Evolutionary conservation across 2,329 filamentous ascomycete genomes (phyloP).

Genomic region (Sclerotinia spermophila): DNA sequence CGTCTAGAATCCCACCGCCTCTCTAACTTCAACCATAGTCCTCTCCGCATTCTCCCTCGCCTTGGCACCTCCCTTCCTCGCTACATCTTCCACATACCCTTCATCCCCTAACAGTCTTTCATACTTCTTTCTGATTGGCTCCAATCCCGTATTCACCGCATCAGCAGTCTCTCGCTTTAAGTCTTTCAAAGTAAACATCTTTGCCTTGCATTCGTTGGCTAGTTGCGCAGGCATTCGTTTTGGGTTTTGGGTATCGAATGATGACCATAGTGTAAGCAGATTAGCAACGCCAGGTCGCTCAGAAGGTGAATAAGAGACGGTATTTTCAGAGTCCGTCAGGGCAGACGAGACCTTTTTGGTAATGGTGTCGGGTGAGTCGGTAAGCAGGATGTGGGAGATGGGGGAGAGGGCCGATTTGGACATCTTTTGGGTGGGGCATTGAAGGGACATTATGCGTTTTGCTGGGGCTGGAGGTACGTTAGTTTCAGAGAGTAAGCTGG

Average conservation of each 20-base stretch:
- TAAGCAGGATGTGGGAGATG: slow-evolving; percentile 78
- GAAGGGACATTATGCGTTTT: slow-evolving; percentile 86
- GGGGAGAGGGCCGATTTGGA: slow-evolving; percentile 77
- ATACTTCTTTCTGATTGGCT: slow-evolving; percentile 55
- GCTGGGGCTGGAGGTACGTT: slow-evolving; percentile 47
- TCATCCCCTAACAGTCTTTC: slow-evolving; percentile 46
- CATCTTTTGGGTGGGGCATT: slow-evolving; percentile 79
- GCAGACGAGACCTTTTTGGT: slow-evolving; percentile 66
- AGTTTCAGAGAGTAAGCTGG: background rate
- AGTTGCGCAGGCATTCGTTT: slow-evolving; percentile 42
- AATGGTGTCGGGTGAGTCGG: slow-evolving; percentile 63
- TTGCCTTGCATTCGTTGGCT: slow-evolving; percentile 40
- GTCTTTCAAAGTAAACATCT: slow-evolving; percentile 46
- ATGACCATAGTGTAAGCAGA: slow-evolving; percentile 73
- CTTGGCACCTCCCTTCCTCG: slow-evolving; percentile 54
- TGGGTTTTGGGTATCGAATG: slow-evolving; percentile 51
- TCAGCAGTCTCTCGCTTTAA: slow-evolving; percentile 64
- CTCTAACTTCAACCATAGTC: slow-evolving; percentile 46
- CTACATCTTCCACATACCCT: slow-evolving; percentile 55
- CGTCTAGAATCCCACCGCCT: slow-evolving; percentile 41
- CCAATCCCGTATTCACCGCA: slow-evolving; percentile 51
- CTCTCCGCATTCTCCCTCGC: slow-evolving; percentile 58
- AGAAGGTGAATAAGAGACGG: slow-evolving; percentile 68
- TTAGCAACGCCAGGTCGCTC: slow-evolving; percentile 81
- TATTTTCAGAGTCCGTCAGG: slow-evolving; percentile 67